These are phyloP conservation scores for Monosporascus ibericus DNA, from an alignment of 2,329 filamentous ascomycete genomes.

Conservation along the genomic window DNA sequence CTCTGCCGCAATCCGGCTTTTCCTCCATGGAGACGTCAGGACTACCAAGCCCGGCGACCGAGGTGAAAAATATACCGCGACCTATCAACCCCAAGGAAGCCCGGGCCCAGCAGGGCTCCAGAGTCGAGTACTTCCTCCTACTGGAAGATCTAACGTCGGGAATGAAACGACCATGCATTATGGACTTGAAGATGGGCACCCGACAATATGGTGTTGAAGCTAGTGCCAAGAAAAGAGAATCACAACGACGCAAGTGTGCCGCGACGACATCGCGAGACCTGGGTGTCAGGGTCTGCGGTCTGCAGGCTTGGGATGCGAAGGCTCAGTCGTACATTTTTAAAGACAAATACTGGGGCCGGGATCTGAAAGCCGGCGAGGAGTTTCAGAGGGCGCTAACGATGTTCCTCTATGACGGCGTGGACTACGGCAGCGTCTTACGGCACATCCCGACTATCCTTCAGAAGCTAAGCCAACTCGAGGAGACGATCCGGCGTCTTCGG, in stretches of 20 bases:
- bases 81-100: conserved; percentile 75
- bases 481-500: conserved; percentile 70
- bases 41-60: conserved; percentile 31
- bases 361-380: conserved; percentile 78
- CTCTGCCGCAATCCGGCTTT: conserved; percentile 27
- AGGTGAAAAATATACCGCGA: conserved; percentile 42
- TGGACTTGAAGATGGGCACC: conserved; percentile 98
- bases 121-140: conserved; percentile 88
- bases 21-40: conserved; percentile 27
- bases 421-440: conserved; percentile 69
- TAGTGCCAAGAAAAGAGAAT: conserved; percentile 83
- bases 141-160: conserved; percentile 92
- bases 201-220: conserved; percentile 94
- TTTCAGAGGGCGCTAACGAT: conserved; percentile 84
- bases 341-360: conserved; percentile 94
- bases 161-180: conserved; percentile 93
- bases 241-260: conserved; percentile 87
- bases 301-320: conserved; percentile 91
- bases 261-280: conserved; percentile 86
- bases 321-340: conserved; percentile 86
- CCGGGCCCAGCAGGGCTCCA: conserved; percentile 53
- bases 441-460: conserved; percentile 85
- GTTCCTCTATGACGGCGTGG: conserved; percentile 86
- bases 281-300: conserved; percentile 87
- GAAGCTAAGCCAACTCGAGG: conserved; percentile 77